Base-by-base conservation (phyloP, 1,139 yeast species). In the Groenewaldozyma auringiensis region DNA sequence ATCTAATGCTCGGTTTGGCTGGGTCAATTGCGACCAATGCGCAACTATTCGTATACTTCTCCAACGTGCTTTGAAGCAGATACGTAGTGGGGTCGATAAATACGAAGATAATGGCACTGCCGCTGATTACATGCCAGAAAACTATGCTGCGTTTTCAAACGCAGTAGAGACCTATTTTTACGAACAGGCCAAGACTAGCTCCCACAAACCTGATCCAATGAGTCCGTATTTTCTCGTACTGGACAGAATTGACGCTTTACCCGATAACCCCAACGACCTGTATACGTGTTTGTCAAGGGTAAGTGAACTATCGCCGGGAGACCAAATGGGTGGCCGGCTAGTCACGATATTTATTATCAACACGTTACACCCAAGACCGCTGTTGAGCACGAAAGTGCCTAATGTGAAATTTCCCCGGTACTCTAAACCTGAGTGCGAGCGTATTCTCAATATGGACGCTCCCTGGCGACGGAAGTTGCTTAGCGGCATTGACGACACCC, bases 191-290 rank as follows among this genome's bases (percentile, higher is more conserved):
- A 25, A 25, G 11, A 8, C 29, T 8, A n/a, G n/a, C n/a, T n/a
- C n/a, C n/a, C 53, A 63, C 62, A 3, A 55, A 68, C 0, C 51
- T 55, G 0, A 72, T 45, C 50, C 41, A 51, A 0, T 63, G 67
- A 2, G 69, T 14, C 38, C 66, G n/a, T 82, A 78, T 53, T 70
- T 78, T 3, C 60, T 80, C 36, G 79, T 80, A 0, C 63, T 80
- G n/a, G 86, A 80, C 53, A 61, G 80, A 9, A 67, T 77, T 31
- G 85, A 80, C 55, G 72, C 71, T 49, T 68, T 80, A 38, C 70
- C 72, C 54, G 85, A 78, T 35, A 66, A 70, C 21, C 64, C 72
- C 0, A 64, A 67, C 13, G 76, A 70, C 8, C 51, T 79, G 8
- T 67, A 71, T 47, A 62, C 69, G n/a, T 69, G 75, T 9, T 74